Percentiles rank a stretch among this genome's conserved stretches.
phyloP scores from a whole-genome alignment of 2,329 filamentous ascomycete species.

The Fusarium odoratissimum region DNA sequence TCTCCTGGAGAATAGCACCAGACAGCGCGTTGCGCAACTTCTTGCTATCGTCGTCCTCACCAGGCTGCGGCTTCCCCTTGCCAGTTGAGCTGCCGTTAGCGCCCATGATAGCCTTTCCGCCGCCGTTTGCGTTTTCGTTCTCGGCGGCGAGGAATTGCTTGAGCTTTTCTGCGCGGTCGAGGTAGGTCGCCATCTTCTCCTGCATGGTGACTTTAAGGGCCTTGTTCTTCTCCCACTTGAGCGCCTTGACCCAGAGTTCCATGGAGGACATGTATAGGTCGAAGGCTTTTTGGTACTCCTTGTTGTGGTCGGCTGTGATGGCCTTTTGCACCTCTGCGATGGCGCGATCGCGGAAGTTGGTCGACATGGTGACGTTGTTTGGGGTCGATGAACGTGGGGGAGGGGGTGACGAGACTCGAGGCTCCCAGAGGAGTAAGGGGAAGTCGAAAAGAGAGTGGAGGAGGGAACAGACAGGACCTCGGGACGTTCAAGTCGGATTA shows the following conservation, averaged over 20 bases:
- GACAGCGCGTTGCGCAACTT: conserved; percentile 92
- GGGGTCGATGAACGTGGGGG: conserved; percentile 31
- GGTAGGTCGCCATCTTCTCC: conserved; percentile 94
- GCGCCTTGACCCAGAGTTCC: conserved; percentile 97
- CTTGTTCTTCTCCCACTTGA: conserved; percentile 99
- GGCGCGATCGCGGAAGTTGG: conserved; percentile 95
- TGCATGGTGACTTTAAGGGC: conserved; percentile 98
- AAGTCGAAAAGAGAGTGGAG: not conserved
- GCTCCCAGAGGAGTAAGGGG: not conserved
- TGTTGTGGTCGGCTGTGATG: conserved; percentile 94
- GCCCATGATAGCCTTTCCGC: conserved; percentile 72
- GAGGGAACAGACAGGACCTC: not conserved
- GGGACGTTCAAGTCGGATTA: conserved; percentile 10
- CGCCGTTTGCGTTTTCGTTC: conserved; percentile 72
- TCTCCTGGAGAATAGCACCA: conserved; percentile 92
- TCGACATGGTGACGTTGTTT: conserved; percentile 75
- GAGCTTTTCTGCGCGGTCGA: conserved; percentile 98
- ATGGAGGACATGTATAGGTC: conserved; percentile 95
- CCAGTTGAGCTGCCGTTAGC: conserved; percentile 76
- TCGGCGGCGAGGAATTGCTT: conserved; percentile 89
- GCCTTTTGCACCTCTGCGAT: conserved; percentile 98
- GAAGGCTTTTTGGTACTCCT: conserved; percentile 97
- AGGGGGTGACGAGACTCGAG: conserved; percentile 6
- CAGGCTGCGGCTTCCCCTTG: conserved; percentile 66
- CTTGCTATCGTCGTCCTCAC: conserved; percentile 89